Conservation (phyloP, 164 flowering plant species). For the Nymphaea colorata region DNA sequence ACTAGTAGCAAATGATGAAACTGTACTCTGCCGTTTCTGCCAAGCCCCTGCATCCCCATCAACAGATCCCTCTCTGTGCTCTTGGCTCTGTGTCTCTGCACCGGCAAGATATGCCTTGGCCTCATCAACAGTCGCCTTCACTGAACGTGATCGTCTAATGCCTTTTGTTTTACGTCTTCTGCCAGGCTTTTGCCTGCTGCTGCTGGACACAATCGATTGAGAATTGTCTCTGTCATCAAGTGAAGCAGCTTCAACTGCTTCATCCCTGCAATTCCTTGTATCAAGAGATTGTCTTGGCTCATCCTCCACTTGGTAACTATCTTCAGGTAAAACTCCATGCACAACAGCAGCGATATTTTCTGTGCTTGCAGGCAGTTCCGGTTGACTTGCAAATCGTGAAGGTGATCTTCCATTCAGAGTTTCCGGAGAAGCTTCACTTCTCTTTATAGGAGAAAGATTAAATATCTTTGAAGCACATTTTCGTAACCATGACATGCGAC, state of each 20-base stretch:
- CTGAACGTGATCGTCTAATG: slow-evolving; percentile 32
- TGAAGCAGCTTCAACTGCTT: not conserved
- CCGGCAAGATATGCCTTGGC: slow-evolving; percentile 40
- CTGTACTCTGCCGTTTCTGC: slow-evolving; percentile 36
- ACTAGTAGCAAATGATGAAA: slow-evolving; percentile 28
- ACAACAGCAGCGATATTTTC: slow-evolving; percentile 21
- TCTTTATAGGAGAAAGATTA: slow-evolving; percentile 18
- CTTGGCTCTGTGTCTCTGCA: slow-evolving; percentile 11
- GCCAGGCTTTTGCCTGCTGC: slow-evolving; percentile 19
- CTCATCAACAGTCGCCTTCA: slow-evolving; percentile 57
- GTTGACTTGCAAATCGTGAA: slow-evolving; percentile 2
- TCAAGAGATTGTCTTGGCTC: slow-evolving; percentile 19
- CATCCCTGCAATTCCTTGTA: slow-evolving; percentile 23
- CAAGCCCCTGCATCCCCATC: slow-evolving; percentile 15
- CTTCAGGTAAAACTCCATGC: slow-evolving; percentile 15
- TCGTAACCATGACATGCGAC: slow-evolving; percentile 41
- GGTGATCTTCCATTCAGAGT: slow-evolving; percentile 1
- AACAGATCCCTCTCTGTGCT: slow-evolving; percentile 12
- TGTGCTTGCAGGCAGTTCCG: slow-evolving; percentile 12
- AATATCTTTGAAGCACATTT: slow-evolving; percentile 56
- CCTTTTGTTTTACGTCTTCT: slow-evolving; percentile 24
- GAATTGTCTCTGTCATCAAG: not conserved
- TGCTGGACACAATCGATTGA: not conserved
- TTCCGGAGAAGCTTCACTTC: slow-evolving; percentile 4
- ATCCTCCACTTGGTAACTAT: slow-evolving; percentile 11